Base-by-base conservation (phyloP, 2,329 filamentous ascomycete genomes). In the Ceratocystis harringtonii region DNA sequence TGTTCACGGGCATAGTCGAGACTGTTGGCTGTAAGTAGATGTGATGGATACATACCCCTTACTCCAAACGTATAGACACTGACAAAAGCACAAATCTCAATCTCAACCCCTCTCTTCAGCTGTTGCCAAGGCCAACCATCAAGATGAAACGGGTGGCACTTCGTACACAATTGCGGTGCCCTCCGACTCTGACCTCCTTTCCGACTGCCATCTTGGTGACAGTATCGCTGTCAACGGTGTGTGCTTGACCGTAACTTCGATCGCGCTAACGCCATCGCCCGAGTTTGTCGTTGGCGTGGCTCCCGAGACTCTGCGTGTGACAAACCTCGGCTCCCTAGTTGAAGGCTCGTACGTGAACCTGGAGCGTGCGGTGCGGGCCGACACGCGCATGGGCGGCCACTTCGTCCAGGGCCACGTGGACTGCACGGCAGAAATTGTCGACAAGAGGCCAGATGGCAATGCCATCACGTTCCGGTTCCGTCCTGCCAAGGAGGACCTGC, bases 371-470 rank as follows among this genome's bases (percentile, higher is more conserved):
- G 92, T 99, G 64, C 87, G 88, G 19, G 90, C 91, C 3, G 84
- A 88, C 71, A 96, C 92, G 58, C 89, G 94, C 65, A 97, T 99
- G 90, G 94, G 95, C 60, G 94, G 94, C 0, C 94, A 99, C 77
- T 96, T 97, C 72, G 92, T 97, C 41, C 95, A 99, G 77, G 94
- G 94, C 50, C 94, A 99, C 75, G 92, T 99, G 68, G 95, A 99
- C 76, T 92, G 90, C 10, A 85, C 87, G 48, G 94, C 92, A 0
- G 83, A 81, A 55, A 88, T 99, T 68, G 73, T 86, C 48, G 82
- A 83, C 55, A 82, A 88, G 44, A 85, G 82, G 19, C 85, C 86
- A 2, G 94, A 99, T 75, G 91, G 92, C 66, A 96, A 97, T 76
- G 90, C 94, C 5, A 75, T 95, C 68, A 95, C 90, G 0, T 88